These are phyloP conservation scores for Carpinus fangiana DNA, from an alignment of 306 rosid species.

Conservation along the genomic window DNA sequence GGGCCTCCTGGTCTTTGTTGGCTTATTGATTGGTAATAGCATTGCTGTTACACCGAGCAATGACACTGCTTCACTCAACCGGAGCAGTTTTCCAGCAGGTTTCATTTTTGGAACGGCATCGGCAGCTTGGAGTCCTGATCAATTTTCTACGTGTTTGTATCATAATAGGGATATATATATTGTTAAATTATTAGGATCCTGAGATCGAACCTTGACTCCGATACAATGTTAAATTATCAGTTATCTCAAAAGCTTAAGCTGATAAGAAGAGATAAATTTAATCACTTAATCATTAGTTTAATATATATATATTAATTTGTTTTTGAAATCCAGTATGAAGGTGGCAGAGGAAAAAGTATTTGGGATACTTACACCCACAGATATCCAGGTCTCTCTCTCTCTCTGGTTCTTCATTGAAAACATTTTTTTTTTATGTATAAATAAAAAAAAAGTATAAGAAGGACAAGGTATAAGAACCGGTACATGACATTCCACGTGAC, in stretches of 20 bases:
- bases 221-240: too few relatives aligned
- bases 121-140: not conserved
- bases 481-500: too few relatives aligned
- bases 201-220: too few relatives aligned
- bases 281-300: too few relatives aligned
- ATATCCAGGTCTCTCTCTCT: constrained; percentile 3
- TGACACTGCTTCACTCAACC: constrained; percentile 17
- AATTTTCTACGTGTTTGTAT: not conserved
- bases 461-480: too few relatives aligned
- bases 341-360: not conserved
- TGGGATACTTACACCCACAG: not conserved
- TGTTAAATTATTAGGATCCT: too few relatives aligned
- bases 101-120: not conserved
- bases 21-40: not conserved
- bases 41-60: not conserved
- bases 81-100: constrained; percentile 23
- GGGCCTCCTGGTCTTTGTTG: not conserved
- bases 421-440: not conserved
- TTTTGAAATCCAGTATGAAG: not conserved
- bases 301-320: not conserved
- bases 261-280: too few relatives aligned
- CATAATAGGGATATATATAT: not conserved
- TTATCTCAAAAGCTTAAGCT: too few relatives aligned
- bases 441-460: too few relatives aligned
- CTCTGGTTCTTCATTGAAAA: not conserved